Conservation (phyloP, 1,284 basidiomycete genomes). For the Athelia psychrophila region DNA sequence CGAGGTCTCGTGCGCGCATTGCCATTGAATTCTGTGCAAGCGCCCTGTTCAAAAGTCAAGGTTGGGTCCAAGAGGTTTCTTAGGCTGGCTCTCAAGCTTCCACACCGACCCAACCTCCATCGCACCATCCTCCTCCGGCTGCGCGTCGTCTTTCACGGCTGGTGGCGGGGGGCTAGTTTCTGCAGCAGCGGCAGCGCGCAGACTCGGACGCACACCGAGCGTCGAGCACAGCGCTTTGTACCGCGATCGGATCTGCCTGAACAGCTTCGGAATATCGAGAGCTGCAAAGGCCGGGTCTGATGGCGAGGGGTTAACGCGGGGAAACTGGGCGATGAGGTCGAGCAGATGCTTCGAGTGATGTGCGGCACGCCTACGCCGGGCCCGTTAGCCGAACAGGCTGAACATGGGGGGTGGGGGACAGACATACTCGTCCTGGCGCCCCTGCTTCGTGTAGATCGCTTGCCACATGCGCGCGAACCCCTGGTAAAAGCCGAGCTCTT, state of each 20-base stretch:
- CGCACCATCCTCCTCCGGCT: constrained; percentile 7
- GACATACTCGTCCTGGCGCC: constrained; percentile 47
- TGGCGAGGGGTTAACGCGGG: constrained; percentile 66
- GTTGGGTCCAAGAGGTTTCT: constrained; percentile 25
- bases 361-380: constrained; percentile 49
- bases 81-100: constrained; percentile 25
- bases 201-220: constrained; percentile 71
- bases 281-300: constrained; percentile 42
- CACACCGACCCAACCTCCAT: constrained; percentile 22
- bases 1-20: too few relatives aligned
- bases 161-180: constrained; percentile 5
- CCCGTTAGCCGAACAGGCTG: neutral
- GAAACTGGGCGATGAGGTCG: constrained; percentile 74
- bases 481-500: constrained; percentile 92
- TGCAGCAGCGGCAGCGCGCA: constrained; percentile 37
- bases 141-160: constrained; percentile 10
- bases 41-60: constrained; percentile 30
- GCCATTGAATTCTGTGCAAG: too few relatives aligned
- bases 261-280: constrained; percentile 71
- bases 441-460: constrained; percentile 39
- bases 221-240: constrained; percentile 86
- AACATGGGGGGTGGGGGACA: constrained; percentile 5
- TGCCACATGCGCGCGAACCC: constrained; percentile 80
- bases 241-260: constrained; percentile 83
- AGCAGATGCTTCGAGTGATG: constrained; percentile 71